These are phyloP conservation scores for Sugiyamaella lignohabitans DNA, from an alignment of 805 yeast genomes.

Conservation along the genomic window DNA sequence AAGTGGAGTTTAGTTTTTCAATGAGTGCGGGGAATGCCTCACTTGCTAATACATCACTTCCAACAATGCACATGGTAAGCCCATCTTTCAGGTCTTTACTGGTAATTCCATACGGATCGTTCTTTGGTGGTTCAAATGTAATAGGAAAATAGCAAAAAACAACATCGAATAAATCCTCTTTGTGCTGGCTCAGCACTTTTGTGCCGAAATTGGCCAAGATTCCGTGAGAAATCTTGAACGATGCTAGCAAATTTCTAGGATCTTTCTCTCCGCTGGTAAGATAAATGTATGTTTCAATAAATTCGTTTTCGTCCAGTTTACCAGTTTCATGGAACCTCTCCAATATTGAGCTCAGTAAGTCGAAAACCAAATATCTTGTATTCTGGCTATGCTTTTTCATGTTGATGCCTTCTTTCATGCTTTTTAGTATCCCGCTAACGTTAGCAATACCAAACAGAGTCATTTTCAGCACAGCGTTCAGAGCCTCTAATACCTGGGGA, in stretches of 20 bases:
- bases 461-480: slow-evolving; percentile 48
- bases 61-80: slow-evolving; percentile 55
- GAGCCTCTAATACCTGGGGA: slow-evolving; percentile 47
- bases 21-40: slow-evolving; percentile 72
- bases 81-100: slow-evolving; percentile 60
- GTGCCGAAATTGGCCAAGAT: slow-evolving; percentile 41
- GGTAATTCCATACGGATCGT: slow-evolving; percentile 80
- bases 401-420: slow-evolving; percentile 30
- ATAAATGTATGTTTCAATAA: slow-evolving; percentile 53
- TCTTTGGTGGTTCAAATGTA: slow-evolving; percentile 83
- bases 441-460: slow-evolving; percentile 36
- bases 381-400: slow-evolving; percentile 27
- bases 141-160: slow-evolving; percentile 95
- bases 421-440: slow-evolving; percentile 31
- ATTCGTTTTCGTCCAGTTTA: slow-evolving; percentile 30
- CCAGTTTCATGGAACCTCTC: slow-evolving; percentile 2
- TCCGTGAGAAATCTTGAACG: slow-evolving; percentile 50
- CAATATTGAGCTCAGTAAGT: slow-evolving; percentile 33
- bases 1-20: slow-evolving; percentile 32
- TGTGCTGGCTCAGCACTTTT: slow-evolving; percentile 29
- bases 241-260: slow-evolving; percentile 73
- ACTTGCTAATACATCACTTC: slow-evolving; percentile 56
- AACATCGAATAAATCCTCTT: slow-evolving; percentile 73
- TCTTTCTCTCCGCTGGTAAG: slow-evolving; percentile 87
- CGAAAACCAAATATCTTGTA: slow-evolving; percentile 51